Conservation (phyloP, 306 rosid genomes). For the Quercus cerris region DNA sequence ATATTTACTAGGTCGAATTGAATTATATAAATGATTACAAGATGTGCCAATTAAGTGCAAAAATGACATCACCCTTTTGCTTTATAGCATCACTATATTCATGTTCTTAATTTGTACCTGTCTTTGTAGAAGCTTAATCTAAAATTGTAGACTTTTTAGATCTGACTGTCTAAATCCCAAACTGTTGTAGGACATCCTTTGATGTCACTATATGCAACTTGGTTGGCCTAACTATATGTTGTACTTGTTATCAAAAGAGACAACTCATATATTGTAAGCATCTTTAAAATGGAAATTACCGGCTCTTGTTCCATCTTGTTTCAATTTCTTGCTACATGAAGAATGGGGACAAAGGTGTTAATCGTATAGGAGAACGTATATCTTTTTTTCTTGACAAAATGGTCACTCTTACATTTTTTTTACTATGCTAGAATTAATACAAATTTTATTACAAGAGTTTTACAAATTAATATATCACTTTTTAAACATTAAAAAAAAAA, state of each 20-base stretch:
- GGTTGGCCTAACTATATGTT: neutral
- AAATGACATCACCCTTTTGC: too few relatives aligned
- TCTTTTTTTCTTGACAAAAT: neutral
- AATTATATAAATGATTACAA: too few relatives aligned
- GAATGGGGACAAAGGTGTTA: neutral
- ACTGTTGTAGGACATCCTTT: neutral
- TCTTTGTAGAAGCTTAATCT: neutral
- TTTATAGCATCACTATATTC: neutral
- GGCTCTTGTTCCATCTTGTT: neutral
- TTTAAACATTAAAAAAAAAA: too few relatives aligned
- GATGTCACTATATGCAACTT: neutral
- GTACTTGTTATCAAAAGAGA: neutral
- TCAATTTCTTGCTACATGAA: neutral
- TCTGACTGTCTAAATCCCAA: neutral
- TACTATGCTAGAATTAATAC: too few relatives aligned
- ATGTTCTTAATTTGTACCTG: neutral
- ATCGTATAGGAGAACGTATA: too few relatives aligned
- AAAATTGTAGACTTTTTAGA: neutral
- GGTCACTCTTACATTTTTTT: neutral
- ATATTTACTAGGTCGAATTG: too few relatives aligned
- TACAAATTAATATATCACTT: too few relatives aligned
- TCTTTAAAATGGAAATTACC: neutral
- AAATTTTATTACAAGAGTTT: too few relatives aligned
- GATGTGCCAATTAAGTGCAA: too few relatives aligned
- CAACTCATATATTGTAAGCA: neutral